Base-by-base conservation (phyloP, 306 rosid species). In the Trifolium subterraneum region DNA sequence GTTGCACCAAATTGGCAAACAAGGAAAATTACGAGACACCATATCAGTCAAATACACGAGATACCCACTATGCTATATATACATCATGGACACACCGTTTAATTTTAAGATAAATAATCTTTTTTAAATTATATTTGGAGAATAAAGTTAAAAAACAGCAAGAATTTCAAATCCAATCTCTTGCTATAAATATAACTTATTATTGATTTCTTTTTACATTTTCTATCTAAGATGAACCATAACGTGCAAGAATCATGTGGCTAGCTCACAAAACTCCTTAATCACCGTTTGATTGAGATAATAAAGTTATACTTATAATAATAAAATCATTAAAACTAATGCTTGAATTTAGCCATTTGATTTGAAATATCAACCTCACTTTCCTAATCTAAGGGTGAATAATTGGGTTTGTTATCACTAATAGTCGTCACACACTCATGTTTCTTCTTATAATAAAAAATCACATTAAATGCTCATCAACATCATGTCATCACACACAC, bases 1-100 rank as follows among this genome's bases (percentile, higher is more conserved):
- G 73, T 79, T 79, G 79, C 80, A 80, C 65, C 86, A 68, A 68
- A 52, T 85, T 29, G 10, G 29, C 29, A 66, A 50, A 44, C 22
- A 39, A 27, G 59, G 42, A 65, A 72, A 18, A 63, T 75, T 79
- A 68, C 80, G 73, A 77, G 88, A 76, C 79, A 81, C 87, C 79
- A 75, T 78, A 84, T 71, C 68, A 70, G 90, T 85, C 89, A 62
- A 85, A 84, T 84, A 81, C 92, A 85, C 68, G 87, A 81, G 90
- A 87, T 87, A 80, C 87, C 90, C 92, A 84, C 92, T 84, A 75
- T 69, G 87, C 92, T 84, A 75, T 69, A 86, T 47, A 4, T 27
- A 27, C 39, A 70, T 74, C 64, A 78, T 85, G 89, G 86, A 72
- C 82, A 76, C 60, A 72, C 50, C 72, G 74, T 83, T 84, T 14